These are phyloP conservation scores for Annulohypoxylon maeteangense DNA, from an alignment of 495 filamentous ascomycete genomes.

Conservation along the genomic window DNA sequence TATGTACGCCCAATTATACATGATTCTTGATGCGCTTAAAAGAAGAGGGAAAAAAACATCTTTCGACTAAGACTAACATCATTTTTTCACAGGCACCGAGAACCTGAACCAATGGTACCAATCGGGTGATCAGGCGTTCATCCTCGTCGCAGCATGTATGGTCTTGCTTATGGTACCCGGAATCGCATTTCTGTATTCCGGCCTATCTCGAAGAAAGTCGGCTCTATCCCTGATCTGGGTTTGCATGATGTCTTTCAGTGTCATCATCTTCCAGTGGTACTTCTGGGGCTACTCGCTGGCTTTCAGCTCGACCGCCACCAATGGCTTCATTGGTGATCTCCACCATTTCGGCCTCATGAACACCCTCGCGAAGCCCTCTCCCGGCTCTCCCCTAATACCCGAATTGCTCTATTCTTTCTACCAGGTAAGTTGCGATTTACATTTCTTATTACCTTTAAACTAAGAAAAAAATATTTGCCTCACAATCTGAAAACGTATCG, in stretches of 20 bases:
- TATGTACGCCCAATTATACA: constrained; percentile 63
- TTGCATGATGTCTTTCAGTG: constrained; percentile 88
- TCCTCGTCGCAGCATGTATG: constrained; percentile 92
- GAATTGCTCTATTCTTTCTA: constrained; percentile 96
- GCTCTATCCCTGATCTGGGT: constrained; percentile 97
- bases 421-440: constrained; percentile 72
- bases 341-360: constrained; percentile 85
- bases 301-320: constrained; percentile 84
- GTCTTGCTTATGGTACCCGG: constrained; percentile 95
- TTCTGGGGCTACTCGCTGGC: constrained; percentile 98
- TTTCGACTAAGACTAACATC: constrained; percentile 28
- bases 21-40: background rate
- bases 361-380: constrained; percentile 79
- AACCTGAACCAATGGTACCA: constrained; percentile 89
- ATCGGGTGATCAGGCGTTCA: constrained; percentile 77
- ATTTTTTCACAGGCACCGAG: constrained; percentile 63
- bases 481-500: constrained; percentile 17
- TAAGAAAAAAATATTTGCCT: background rate
- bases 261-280: constrained; percentile 98
- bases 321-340: constrained; percentile 83
- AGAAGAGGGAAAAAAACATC: background rate
- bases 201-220: constrained; percentile 93
- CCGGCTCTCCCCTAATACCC: constrained; percentile 82
- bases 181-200: constrained; percentile 97
- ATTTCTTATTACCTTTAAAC: constrained; percentile 53